phyloP scores from a whole-genome alignment of 2,329 filamentous ascomycete genomes.

The Pyricularia pennisetigena region DNA sequence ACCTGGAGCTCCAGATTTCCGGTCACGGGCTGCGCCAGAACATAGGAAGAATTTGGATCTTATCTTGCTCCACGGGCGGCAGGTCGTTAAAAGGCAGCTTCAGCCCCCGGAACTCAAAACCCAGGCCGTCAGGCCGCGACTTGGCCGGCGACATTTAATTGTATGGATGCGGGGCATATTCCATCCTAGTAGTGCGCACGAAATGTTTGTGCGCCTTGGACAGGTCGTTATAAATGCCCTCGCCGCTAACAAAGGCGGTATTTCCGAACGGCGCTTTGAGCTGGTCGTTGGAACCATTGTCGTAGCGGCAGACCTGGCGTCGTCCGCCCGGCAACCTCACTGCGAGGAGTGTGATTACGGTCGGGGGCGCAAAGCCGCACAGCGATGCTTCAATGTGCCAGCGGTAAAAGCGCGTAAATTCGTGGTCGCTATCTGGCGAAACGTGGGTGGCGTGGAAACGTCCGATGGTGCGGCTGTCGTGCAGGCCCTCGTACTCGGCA shows the following conservation, averaged over 20 bases:
- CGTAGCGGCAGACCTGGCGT: slow-evolving; percentile 51
- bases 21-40: slow-evolving; percentile 69
- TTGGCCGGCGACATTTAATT: slow-evolving; percentile 69
- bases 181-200: slow-evolving; percentile 54
- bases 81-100: slow-evolving; percentile 52
- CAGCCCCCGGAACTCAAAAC: slow-evolving; percentile 43
- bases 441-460: slow-evolving; percentile 64
- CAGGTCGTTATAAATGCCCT: slow-evolving; percentile 60
- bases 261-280: slow-evolving; percentile 63
- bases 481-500: slow-evolving; percentile 58
- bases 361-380: slow-evolving; percentile 64
- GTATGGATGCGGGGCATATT: slow-evolving; percentile 73
- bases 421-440: slow-evolving; percentile 38
- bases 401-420: slow-evolving; percentile 53
- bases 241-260: slow-evolving; percentile 65
- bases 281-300: slow-evolving; percentile 59
- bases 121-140: slow-evolving; percentile 58
- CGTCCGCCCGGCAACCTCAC: slow-evolving; percentile 58
- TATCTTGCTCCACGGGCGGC: slow-evolving; percentile 52
- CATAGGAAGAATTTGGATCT: slow-evolving; percentile 67
- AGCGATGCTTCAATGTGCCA: slow-evolving; percentile 77
- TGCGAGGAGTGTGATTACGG: slow-evolving; percentile 63
- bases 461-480: slow-evolving; percentile 64
- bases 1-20: slow-evolving; percentile 61
- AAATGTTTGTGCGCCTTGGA: slow-evolving; percentile 58